Conservation (phyloP, 495 filamentous ascomycete genomes). For the Cercophora samala region DNA sequence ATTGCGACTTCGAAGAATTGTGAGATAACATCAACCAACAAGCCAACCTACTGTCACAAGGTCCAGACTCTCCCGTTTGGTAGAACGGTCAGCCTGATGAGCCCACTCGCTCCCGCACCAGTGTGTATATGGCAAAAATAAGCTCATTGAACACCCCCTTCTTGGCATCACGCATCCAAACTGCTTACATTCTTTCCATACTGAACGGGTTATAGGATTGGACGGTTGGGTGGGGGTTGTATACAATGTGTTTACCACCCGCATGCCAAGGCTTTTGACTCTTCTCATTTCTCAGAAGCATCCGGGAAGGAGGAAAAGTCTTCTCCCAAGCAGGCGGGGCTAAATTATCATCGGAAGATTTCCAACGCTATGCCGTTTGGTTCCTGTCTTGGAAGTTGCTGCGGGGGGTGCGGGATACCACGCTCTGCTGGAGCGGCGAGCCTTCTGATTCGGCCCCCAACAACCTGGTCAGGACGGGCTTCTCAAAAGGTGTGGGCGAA, state of each 20-base stretch:
- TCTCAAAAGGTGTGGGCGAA: conserved; percentile 6
- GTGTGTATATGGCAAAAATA: not conserved
- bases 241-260: not conserved
- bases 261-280: conserved; percentile 3
- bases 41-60: not conserved
- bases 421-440: conserved; percentile 7
- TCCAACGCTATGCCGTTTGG: conserved; percentile 16
- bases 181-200: not conserved
- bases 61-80: not conserved
- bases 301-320: not conserved
- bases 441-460: conserved; percentile 24
- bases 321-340: not conserved
- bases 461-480: conserved; percentile 25
- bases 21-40: not conserved
- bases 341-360: conserved; percentile 8
- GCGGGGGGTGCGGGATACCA: conserved; percentile 25
- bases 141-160: not conserved
- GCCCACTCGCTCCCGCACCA: not conserved
- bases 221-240: conserved; percentile 1
- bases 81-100: not conserved
- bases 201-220: not conserved
- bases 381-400: conserved; percentile 2
- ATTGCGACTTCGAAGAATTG: too few species aligned
- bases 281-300: not conserved
- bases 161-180: not conserved